These are phyloP conservation scores for Penicillium sp. DNA, from an alignment of 2,329 filamentous ascomycete genomes.

Conservation along the genomic window DNA sequence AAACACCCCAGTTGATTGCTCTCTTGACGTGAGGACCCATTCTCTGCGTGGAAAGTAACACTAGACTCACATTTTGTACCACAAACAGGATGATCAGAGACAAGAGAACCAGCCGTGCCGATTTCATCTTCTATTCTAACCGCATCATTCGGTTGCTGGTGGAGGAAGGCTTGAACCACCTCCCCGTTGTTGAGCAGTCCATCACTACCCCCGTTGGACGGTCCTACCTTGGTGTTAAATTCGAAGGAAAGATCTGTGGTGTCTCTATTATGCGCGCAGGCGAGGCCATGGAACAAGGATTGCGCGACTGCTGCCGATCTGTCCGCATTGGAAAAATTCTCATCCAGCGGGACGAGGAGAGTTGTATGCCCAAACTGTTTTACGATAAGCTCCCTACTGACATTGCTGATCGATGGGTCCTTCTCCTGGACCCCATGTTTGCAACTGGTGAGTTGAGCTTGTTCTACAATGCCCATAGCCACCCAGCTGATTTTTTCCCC, in stretches of 20 bases:
- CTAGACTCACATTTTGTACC: conserved; percentile 12
- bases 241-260: conserved; percentile 97
- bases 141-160: conserved; percentile 94
- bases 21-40: conserved; percentile 78
- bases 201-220: conserved; percentile 90
- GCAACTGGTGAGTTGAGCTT: conserved; percentile 68
- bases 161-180: conserved; percentile 94
- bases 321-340: conserved; percentile 98
- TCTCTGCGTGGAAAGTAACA: conserved; percentile 3
- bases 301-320: conserved; percentile 95
- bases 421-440: conserved; percentile 98
- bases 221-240: conserved; percentile 85
- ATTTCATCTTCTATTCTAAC: conserved; percentile 99
- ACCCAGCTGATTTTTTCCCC: conserved; percentile 10
- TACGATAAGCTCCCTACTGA: conserved; percentile 97
- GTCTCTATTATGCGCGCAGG: conserved; percentile 98
- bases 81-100: conserved; percentile 84
- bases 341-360: conserved; percentile 97
- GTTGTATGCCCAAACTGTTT: conserved; percentile 84
- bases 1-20: conserved; percentile 95
- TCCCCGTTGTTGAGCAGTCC: conserved; percentile 83
- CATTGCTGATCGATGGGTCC: conserved; percentile 87
- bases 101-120: conserved; percentile 81
- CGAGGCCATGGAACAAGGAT: conserved; percentile 96
- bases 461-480: background rate